Evolutionary conservation across 306 rosid species (phyloP), one percentile per base, ranked within the genome.

Genomic region (Trifolium pratense): DNA sequence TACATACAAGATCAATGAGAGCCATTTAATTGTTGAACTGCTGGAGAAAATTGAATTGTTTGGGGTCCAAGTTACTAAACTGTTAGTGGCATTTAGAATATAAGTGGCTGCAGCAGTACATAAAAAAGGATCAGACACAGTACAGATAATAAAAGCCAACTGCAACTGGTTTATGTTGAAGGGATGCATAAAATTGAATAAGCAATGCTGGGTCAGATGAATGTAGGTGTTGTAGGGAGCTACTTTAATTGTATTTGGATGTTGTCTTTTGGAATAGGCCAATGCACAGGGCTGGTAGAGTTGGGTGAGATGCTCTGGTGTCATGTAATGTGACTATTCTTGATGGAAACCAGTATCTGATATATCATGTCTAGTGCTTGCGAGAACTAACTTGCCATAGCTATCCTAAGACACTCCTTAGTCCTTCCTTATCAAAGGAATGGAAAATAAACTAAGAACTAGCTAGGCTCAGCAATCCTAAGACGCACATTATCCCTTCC

Each of bases 21-120:
- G 29, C n/a, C 61, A 55, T 21, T 21, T 55, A 20, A 21, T 5
- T 55, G n/a, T 55, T 12, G 31, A 9, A 10, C 60, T 21, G 31
- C 32, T 9, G n/a, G 2, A 20, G n/a, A 2, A 9, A 21, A 21
- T 17, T 11, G n/a, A 21, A 12, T 55, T 36, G 65, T 13, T 58
- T 58, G 39, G 39, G 65, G 14, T 29, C 14, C 64, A 58, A 4
- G 64, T 26, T 58, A 58, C 65, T 29, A 58, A 58, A 58, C 29
- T 58, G 37, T 58, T 14, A 14, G 37, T 6, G 40, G 18, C 39
- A 26, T 26, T 58, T 58, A 11, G 39, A 58, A 58, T 6, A 14
- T 26, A 29, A 26, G 18, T 26, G 37, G 1, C 5, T 26, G 12
- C 65, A 29, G 37, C 18, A 3, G 65, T 58, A 29, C 65, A 29